Conservation (phyloP, 148 eudicot genomes). For the Heliosperma pusillum region DNA sequence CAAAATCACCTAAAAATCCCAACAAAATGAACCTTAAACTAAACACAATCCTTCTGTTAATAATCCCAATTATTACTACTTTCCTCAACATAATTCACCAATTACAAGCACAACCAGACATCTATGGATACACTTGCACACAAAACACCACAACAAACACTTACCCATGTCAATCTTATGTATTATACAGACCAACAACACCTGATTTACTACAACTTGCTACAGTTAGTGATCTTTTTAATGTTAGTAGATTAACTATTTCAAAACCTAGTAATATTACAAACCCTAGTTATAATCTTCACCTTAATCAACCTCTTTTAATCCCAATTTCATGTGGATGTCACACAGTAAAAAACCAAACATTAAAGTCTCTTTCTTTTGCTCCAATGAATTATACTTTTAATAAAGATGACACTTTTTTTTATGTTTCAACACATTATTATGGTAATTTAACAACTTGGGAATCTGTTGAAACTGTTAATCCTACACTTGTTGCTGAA, state of each 20-base stretch:
- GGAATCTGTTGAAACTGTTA: conserved; percentile 58
- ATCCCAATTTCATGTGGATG: conserved; percentile 69
- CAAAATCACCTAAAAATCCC: not conserved
- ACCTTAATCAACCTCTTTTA: conserved; percentile 52
- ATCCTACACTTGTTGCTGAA: conserved; percentile 46
- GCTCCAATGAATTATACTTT: conserved; percentile 44
- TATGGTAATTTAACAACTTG: conserved; percentile 71
- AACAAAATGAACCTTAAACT: not conserved
- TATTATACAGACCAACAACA: conserved; percentile 44
- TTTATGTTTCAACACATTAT: conserved; percentile 31
- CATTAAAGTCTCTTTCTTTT: conserved; percentile 40
- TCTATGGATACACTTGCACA: conserved; percentile 59
- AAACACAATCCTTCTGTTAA: not conserved
- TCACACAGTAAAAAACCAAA: conserved; percentile 31
- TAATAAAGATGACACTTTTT: conserved; percentile 46
- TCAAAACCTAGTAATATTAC: conserved; percentile 71
- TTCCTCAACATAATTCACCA: not conserved
- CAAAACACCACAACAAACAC: conserved; percentile 30
- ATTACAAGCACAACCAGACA: conserved; percentile 49
- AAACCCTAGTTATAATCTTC: conserved; percentile 37
- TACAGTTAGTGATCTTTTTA: conserved; percentile 67
- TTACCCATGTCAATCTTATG: conserved; percentile 68
- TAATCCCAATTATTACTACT: not conserved
- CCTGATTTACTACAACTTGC: conserved; percentile 53
- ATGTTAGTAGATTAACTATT: conserved; percentile 58